A percentile compares a stretch with the other conserved stretches of the same genome.
Evolutionary conservation across 768 basidiomycete species (phyloP).

Genomic region (Russula dissimulans): DNA sequence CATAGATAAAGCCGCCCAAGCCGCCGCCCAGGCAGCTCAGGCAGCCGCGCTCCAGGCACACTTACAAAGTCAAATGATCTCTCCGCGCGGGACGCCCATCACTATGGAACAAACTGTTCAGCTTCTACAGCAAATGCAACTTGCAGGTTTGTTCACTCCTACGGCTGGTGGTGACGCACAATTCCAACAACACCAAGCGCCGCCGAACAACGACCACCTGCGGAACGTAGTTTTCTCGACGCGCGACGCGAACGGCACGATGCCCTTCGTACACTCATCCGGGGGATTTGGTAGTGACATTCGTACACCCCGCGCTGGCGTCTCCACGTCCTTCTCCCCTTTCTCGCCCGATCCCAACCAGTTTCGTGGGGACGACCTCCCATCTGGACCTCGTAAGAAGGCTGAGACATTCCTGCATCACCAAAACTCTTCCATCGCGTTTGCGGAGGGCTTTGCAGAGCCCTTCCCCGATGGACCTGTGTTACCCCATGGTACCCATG

Average conservation of each 20-base stretch:
- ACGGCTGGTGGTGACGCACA: constrained; percentile 17
- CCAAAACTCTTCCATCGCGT: constrained; percentile 19
- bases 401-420: constrained; percentile 39
- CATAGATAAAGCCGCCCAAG: constrained; percentile 83
- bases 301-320: constrained; percentile 12
- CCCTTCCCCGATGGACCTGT: constrained; percentile 37
- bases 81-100: constrained; percentile 24
- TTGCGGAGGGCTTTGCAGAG: neutral
- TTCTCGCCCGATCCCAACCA: constrained; percentile 71
- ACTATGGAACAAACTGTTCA: constrained; percentile 57
- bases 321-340: constrained; percentile 46
- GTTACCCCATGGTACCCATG: constrained; percentile 11
- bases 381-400: constrained; percentile 30
- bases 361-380: constrained; percentile 29
- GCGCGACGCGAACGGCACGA: constrained; percentile 9
- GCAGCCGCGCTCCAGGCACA: constrained; percentile 56
- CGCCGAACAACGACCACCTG: constrained; percentile 12
- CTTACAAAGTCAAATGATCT: constrained; percentile 26
- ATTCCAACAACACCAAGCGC: constrained; percentile 21
- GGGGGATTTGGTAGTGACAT: constrained; percentile 11
- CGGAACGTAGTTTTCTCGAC: constrained; percentile 13
- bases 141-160: constrained; percentile 31
- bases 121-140: constrained; percentile 47
- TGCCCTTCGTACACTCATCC: constrained; percentile 9
- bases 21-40: constrained; percentile 68